Evolutionary conservation across 106 monocot species (phyloP), one percentile per base, ranked within the genome.

Genomic region (Dioscorea zingiberensis): DNA sequence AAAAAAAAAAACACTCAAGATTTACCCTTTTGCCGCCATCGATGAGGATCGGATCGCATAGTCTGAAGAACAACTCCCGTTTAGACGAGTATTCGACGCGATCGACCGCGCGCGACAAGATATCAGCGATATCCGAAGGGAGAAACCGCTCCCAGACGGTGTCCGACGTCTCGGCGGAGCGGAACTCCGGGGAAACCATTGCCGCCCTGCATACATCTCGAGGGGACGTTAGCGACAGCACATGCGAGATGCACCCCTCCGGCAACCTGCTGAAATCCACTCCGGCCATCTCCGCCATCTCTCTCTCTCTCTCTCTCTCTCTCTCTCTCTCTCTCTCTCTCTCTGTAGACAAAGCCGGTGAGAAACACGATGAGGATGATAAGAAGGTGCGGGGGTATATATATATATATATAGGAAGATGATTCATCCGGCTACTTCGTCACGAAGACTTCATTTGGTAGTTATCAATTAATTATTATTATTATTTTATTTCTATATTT

Each of bases 171-270:
- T 68, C 80, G 3, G 80, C 83, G 21, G 66, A 65, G 2, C 71
- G 73, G 68, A 80, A 80, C 15, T 69, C 48, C 1, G 24, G 8
- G 21, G 80, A 80, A 4, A 80, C 83, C 0, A 58, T 55, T 9
- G 83, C 80, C 25, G 71, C 66, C 14, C 71, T 14, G 64, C 80
- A 83, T 53, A 74, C 15, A 48, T 87, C 83, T 0, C 65, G 71
- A 21, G 87, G 83, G 10, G 77, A 55, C 13, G 77, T 87, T 19
- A 80, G 60, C 21, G 76, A 67, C 7, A 87, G 62, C 48, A 77
- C 76, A 23, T 65, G 73, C 38, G 80, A 73, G 25, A 87, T 3
- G 82, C 87, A 87, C 19, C 46, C 80, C 67, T 80, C 87, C 51
- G 51, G 51, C 51, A 51, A 19, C 7, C 7, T 51, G 14, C 51